phyloP scores from a whole-genome alignment of 805 yeast genomes.

The Pichia cephalocereana region DNA sequence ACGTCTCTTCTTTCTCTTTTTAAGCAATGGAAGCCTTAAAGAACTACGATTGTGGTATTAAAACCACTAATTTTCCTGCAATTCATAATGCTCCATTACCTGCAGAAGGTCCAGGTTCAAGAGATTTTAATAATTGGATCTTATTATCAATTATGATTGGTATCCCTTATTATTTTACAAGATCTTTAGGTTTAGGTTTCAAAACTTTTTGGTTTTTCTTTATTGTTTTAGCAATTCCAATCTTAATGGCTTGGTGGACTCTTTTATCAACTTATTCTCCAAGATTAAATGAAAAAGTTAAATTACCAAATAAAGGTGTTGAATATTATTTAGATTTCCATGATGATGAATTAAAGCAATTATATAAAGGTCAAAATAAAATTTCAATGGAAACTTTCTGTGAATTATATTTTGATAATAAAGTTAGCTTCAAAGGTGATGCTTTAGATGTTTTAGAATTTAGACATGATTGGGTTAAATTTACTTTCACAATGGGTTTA shows the following conservation, averaged over 20 bases:
- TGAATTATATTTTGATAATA: slow-evolving; percentile 73
- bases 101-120: slow-evolving; percentile 86
- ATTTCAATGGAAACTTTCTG: slow-evolving; percentile 92
- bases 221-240: slow-evolving; percentile 51
- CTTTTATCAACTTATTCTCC: slow-evolving; percentile 69
- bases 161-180: slow-evolving; percentile 54
- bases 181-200: slow-evolving; percentile 61
- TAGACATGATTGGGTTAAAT: slow-evolving; percentile 87
- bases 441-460: slow-evolving; percentile 73
- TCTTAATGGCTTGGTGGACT: slow-evolving; percentile 79
- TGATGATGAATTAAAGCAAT: slow-evolving; percentile 54
- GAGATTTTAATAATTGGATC: slow-evolving; percentile 57
- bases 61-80: slow-evolving; percentile 39
- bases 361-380: slow-evolving; percentile 65
- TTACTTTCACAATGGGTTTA: slow-evolving; percentile 65
- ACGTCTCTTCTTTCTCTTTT: too few species aligned
- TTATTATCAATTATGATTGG: slow-evolving; percentile 40
- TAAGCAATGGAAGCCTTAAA: slow-evolving; percentile 6
- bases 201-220: slow-evolving; percentile 56
- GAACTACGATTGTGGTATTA: slow-evolving; percentile 5
- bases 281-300: slow-evolving; percentile 67
- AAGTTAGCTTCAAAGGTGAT: slow-evolving; percentile 84
- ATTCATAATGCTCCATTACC: slow-evolving; percentile 82
- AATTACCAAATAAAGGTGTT: slow-evolving; percentile 68
- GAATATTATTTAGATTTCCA: slow-evolving; percentile 77